A percentile compares a stretch with the other conserved stretches of the same genome.
Evolutionary conservation across 176 grass and related monocot species (phyloP).

Genomic region (Aegilops tauschii): DNA sequence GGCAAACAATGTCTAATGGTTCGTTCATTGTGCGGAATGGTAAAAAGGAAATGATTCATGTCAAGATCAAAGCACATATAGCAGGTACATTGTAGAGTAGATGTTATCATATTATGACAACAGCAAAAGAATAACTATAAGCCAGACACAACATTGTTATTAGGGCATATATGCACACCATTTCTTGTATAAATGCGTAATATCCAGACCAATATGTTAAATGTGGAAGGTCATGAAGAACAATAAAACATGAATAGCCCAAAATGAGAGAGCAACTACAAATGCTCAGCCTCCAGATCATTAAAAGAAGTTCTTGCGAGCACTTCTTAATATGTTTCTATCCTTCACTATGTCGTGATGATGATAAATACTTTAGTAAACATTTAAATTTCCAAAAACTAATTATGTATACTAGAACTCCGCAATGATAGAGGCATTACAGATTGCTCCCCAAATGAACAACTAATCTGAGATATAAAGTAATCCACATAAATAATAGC

Average conservation of each 20-base stretch:
- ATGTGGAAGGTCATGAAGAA: neutral
- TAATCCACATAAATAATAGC: neutral
- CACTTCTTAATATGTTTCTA: neutral
- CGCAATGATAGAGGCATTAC: neutral
- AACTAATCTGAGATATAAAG: neutral
- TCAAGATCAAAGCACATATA: neutral
- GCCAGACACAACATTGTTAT: neutral
- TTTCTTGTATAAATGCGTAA: neutral
- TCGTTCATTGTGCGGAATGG: neutral
- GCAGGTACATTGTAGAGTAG: neutral
- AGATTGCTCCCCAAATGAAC: neutral
- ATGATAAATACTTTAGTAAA: neutral
- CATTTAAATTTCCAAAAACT: neutral
- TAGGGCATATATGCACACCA: neutral
- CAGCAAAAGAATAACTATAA: neutral
- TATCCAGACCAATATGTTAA: neutral
- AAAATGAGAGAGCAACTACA: neutral
- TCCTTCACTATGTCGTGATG: neutral
- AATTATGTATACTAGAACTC: neutral
- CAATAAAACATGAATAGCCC: neutral
- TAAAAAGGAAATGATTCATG: neutral
- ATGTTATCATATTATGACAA: neutral
- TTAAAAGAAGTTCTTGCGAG: neutral
- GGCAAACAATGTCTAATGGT: neutral
- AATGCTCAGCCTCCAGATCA: neutral